These are phyloP conservation scores for Chytridium lagenaria DNA, from an alignment of 371 early-diverging fungal species.

Conservation along the genomic window DNA sequence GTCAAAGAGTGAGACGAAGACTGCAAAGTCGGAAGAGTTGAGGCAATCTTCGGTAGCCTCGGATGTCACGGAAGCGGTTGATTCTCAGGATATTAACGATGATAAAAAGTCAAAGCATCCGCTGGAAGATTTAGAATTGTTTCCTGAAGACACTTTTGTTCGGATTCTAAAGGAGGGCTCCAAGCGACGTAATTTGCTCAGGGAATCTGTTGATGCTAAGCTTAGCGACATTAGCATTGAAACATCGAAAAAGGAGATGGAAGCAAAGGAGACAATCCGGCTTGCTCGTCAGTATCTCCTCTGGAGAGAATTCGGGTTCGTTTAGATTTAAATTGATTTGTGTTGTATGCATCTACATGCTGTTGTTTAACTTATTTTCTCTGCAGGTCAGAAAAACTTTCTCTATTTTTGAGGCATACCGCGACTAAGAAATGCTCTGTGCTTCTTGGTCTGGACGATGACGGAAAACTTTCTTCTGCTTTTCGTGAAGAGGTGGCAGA, in stretches of 20 bases:
- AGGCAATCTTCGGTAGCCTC: too few relatives aligned
- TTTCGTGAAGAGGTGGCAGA: too few relatives aligned
- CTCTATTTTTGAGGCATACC: not conserved
- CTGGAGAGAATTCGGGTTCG: conserved; percentile 6
- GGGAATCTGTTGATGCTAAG: not conserved
- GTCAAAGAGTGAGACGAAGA: too few relatives aligned
- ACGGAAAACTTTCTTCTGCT: too few relatives aligned
- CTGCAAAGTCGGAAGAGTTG: too few relatives aligned
- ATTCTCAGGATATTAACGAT: too few relatives aligned
- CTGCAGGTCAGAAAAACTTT: not conserved
- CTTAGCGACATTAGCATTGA: too few relatives aligned
- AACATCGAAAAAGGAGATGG: not conserved
- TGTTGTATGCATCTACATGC: not conserved
- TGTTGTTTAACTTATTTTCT: not conserved
- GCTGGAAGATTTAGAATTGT: not conserved
- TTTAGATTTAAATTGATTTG: not conserved
- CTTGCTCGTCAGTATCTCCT: not conserved
- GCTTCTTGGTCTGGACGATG: too few relatives aligned
- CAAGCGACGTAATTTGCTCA: not conserved
- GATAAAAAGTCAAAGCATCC: not conserved
- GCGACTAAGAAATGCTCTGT: too few relatives aligned
- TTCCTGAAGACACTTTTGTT: not conserved
- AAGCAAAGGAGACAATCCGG: not conserved
- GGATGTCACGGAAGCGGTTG: too few relatives aligned
- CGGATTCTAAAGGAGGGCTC: not conserved